Conservation (phyloP, 768 basidiomycete species). For the Chlorophyllum brunneum region DNA sequence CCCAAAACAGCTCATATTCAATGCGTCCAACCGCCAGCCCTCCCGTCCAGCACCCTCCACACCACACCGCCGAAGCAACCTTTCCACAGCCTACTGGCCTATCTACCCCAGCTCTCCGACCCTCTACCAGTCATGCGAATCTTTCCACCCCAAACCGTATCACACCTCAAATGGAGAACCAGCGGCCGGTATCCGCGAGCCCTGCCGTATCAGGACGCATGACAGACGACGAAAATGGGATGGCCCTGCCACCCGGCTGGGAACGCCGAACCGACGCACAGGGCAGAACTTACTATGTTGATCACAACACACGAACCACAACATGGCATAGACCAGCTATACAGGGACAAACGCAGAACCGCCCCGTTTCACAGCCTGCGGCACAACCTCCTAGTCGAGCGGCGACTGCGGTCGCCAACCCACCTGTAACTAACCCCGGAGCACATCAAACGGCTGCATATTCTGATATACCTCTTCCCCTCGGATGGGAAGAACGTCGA, state of each 20-base stretch:
- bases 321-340: conserved; percentile 67
- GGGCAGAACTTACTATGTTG: conserved; percentile 80
- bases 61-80: conserved; percentile 2
- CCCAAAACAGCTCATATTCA: conserved; percentile 2
- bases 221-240: conserved; percentile 54
- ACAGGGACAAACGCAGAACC: conserved; percentile 22
- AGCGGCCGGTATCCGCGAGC: conserved; percentile 17
- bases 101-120: conserved; percentile 18
- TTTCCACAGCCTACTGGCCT: conserved; percentile 6
- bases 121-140: conserved; percentile 24
- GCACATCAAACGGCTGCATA: conserved; percentile 36
- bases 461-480: conserved; percentile 69
- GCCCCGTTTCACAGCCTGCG: conserved; percentile 24
- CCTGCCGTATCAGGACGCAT: conserved; percentile 25
- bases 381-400: conserved; percentile 22
- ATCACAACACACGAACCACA: conserved; percentile 78
- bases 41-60: conserved; percentile 6
- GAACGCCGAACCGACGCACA: conserved; percentile 74
- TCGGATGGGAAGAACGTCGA: conserved; percentile 90
- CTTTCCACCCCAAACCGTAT: conserved; percentile 17
- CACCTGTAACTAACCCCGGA: conserved; percentile 22
- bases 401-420: conserved; percentile 22
- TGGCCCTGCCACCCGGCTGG: conserved; percentile 74
- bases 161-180: conserved; percentile 18
- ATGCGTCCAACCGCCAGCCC: conserved; percentile 7